Percentiles rank a stretch among this genome's conserved stretches.
Evolutionary conservation across 2,329 filamentous ascomycete species (phyloP).

Genomic region (Hymenoscyphus salicellus): DNA sequence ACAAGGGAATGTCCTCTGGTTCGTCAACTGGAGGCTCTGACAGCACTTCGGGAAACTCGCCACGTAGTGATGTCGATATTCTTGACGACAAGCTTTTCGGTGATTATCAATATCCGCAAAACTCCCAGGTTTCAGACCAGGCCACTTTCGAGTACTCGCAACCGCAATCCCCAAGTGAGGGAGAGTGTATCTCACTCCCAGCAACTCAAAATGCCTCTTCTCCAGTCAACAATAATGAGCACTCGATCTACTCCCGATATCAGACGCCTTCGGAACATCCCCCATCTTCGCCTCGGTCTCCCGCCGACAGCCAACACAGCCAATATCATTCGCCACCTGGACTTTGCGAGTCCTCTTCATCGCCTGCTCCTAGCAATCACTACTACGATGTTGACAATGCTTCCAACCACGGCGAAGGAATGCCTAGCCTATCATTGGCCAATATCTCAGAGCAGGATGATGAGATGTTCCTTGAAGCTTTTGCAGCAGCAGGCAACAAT

Average conservation of each 20-base stretch:
- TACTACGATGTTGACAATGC: constrained; percentile 30
- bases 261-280: constrained; percentile 27
- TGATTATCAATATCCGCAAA: constrained; percentile 38
- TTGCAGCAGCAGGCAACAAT: constrained; percentile 26
- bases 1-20: constrained; percentile 40
- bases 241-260: constrained; percentile 26
- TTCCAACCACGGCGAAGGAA: constrained; percentile 34
- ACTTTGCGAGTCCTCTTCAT: constrained; percentile 59
- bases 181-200: constrained; percentile 34
- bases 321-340: constrained; percentile 58
- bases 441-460: constrained; percentile 32
- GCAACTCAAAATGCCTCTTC: constrained; percentile 30
- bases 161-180: constrained; percentile 24
- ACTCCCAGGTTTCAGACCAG: constrained; percentile 32
- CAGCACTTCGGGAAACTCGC: constrained; percentile 54
- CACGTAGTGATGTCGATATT: constrained; percentile 45
- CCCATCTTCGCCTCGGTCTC: constrained; percentile 43
- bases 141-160: constrained; percentile 37
- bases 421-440: constrained; percentile 24
- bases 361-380: constrained; percentile 41
- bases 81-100: constrained; percentile 39
- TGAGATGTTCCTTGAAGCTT: constrained; percentile 38
- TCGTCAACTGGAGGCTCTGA: constrained; percentile 57
- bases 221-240: constrained; percentile 30
- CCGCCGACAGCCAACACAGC: constrained; percentile 47